Base-by-base conservation (phyloP, 2,329 filamentous ascomycete species). In the Talaromyces sp. region DNA sequence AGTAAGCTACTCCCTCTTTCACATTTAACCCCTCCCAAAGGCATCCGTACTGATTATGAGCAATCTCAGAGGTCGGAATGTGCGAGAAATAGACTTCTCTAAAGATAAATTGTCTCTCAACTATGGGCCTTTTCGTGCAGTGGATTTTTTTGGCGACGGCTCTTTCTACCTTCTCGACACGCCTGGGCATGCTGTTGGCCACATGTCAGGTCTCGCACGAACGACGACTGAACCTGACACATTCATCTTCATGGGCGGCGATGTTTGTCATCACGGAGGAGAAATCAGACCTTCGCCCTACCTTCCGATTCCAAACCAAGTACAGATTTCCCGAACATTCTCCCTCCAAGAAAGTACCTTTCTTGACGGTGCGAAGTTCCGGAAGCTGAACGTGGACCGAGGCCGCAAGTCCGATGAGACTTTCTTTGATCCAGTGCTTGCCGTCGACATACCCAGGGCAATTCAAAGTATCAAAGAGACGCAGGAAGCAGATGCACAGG, bases 181-280 rank as follows among this genome's bases (percentile, higher is more conserved):
- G 2, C 70, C 73, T 0, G 73, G 73, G 3, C 72, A 74, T 61
- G 64, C 68, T 7, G 22, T 68, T 2, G 73, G 71, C 2, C 74
- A 75, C 66, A 52, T 76, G 0, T 68, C 68, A 41, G 72, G 65
- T 0, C 62, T 76, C 1, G 73, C 70, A 0, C 69, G 74, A 11
- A 72, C 69, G 8, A 72, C 70, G 8, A 59, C 39, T 4, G 37
- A 57, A 5, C 61, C 50, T 13, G 61, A 63, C 2, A 62, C 74
- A 0, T 85, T 84, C 69, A 77, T 84, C 33, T 77, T 84, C 68
- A 81, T 85, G 74, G 83, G 81, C 33, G 83, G 81, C 19, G 83
- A 85, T 69, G 73, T 77, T 5, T 79, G 75, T 41, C 82, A 84
- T 66, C 79, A 84, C 64, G 73, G 72, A 9, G 79, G 78, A 22